Evolutionary conservation across 1,139 yeast species (phyloP).

Genomic region (Nakaseomyces bracarensis): DNA sequence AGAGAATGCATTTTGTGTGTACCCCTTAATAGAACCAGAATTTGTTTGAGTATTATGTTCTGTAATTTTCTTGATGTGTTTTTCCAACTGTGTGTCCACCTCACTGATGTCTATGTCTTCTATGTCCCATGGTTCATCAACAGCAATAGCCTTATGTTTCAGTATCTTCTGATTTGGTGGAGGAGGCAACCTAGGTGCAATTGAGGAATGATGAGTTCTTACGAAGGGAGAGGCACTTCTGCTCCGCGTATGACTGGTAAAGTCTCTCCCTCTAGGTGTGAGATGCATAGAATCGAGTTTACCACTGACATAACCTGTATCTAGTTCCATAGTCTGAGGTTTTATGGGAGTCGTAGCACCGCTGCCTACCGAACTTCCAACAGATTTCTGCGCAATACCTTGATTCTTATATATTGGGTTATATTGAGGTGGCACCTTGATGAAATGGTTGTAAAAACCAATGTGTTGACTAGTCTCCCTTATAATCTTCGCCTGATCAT

Average conservation of each 20-base stretch:
- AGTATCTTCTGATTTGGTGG: slow-evolving; percentile 32
- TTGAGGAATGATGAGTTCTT: background rate
- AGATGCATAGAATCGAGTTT: background rate
- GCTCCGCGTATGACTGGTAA: slow-evolving; percentile 7
- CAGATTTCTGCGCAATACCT: background rate
- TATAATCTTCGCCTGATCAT: slow-evolving; percentile 23
- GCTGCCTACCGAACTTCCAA: slow-evolving; percentile 4
- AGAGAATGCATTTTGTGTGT: slow-evolving; percentile 29
- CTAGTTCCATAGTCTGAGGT: slow-evolving; percentile 1
- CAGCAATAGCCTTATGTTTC: slow-evolving; percentile 15
- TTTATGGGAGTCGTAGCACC: slow-evolving; percentile 5
- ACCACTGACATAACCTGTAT: background rate
- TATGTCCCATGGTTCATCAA: slow-evolving; percentile 14
- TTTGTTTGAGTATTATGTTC: slow-evolving; percentile 27
- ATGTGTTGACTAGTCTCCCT: slow-evolving; percentile 19
- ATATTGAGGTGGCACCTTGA: slow-evolving; percentile 30
- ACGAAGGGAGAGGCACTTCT: slow-evolving; percentile 12
- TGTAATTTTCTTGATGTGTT: slow-evolving; percentile 18
- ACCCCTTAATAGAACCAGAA: slow-evolving; percentile 27
- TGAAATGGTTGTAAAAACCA: slow-evolving; percentile 23
- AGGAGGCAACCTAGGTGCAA: slow-evolving; percentile 30
- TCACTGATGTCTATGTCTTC: slow-evolving; percentile 23
- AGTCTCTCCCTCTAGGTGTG: background rate
- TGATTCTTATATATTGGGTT: slow-evolving; percentile 20
- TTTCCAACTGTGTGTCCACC: slow-evolving; percentile 18